Base-by-base conservation (phyloP, 805 yeast species). In the Priceomyces carsonii region DNA sequence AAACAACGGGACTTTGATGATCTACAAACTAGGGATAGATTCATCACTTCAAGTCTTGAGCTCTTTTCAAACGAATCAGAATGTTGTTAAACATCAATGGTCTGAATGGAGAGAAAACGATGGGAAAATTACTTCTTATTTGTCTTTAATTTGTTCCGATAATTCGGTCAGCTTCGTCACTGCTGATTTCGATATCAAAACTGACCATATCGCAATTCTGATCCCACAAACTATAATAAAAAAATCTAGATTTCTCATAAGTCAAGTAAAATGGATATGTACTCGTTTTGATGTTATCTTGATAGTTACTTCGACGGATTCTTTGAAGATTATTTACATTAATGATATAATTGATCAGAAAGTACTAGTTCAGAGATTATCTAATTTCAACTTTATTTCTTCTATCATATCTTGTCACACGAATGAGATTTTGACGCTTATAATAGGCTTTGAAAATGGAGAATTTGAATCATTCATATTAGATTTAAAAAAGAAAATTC, bases 371-470 rank as follows among this genome's bases (percentile, higher is more conserved):
- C 24, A 27, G 10, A 12, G 23, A 6, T 18, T 38, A 12, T n/a
- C 21, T 9, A 34, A 18, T 13, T 17, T n/a, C 7, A 22, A 25
- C 12, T 26, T 29, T 18, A 29, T 33, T 1, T 21, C 36, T 9
- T 35, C 33, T 2, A 26, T 29, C 4, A 33, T 40, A 21, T 38
- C 29, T 8, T 35, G 21, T 4, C 19, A 9, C 6, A 33, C 28
- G 8, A 26, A 26, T 10, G 13, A 9, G 2, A 22, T 8, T 5
- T 23, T 50, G 15, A 34, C 33, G 6, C 18, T 50, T 2, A 40
- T 44, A 4, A 17, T 55, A 7, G 30, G 50, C 4, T 50, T 30
- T 29, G 59, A 53, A 29, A 38, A 45, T 32, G 60, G 59, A 2
- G 34, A 31, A 7, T 52, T 56, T 25, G 48, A 45, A 18, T 37